Base-by-base conservation (phyloP, 306 rosid genomes). In the Mimosa bimucronata region DNA sequence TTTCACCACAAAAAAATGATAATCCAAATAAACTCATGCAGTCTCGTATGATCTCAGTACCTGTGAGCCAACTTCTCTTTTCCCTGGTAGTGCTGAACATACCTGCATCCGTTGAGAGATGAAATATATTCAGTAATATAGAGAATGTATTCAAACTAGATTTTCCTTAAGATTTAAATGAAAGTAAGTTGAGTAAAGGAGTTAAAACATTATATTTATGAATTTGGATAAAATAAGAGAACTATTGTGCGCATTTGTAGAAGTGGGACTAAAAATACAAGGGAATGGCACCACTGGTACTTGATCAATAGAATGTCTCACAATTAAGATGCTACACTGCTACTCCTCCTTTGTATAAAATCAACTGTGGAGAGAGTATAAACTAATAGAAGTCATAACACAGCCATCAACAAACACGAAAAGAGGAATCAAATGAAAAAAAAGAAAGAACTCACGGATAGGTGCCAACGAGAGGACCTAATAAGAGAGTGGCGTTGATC, bases 401-500 rank as follows among this genome's bases (percentile, higher is more conserved):
- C n/a, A n/a, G n/a, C n/a, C n/a, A n/a, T n/a, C n/a, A n/a, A n/a
- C n/a, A n/a, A n/a, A n/a, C n/a, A n/a, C n/a, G n/a, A n/a, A n/a
- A n/a, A n/a, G n/a, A n/a, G n/a, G n/a, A n/a, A n/a, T n/a, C n/a
- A n/a, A n/a, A n/a, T n/a, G n/a, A n/a, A n/a, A n/a, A n/a, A n/a
- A n/a, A n/a, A n/a, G n/a, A n/a, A n/a, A n/a, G n/a, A n/a, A 71
- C 28, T 60, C 86, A 92, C 97, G 89, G 0, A 87, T 87, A 82
- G 73, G 85, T 79, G 40, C 91, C 97, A 55, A 92, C 73, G 55
- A 94, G 86, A 30, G 98, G 97, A 15, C 72, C 67, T 66, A 90
- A 75, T 37, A 94, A 91, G 71, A 94, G 97, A 25, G 82, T 68
- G 75, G 97, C 86, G 79, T 91, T 88, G 88, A 88, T 76, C 98